These are phyloP conservation scores for Microbotryomycetes sp. DNA, from an alignment of 1,284 basidiomycete genomes.

Conservation along the genomic window DNA sequence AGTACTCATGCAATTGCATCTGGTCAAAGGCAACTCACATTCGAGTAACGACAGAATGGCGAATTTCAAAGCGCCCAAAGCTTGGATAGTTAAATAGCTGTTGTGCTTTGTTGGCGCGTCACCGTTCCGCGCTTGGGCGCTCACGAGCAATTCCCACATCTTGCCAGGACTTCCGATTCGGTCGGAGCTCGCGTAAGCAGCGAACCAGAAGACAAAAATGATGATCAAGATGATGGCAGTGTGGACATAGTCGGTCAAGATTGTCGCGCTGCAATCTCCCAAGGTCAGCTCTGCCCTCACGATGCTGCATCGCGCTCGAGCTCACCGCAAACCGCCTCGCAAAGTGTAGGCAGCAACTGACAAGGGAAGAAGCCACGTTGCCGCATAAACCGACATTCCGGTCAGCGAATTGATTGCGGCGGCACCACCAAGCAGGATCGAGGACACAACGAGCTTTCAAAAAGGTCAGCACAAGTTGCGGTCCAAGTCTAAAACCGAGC, in stretches of 20 bases:
- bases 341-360: constrained; percentile 47
- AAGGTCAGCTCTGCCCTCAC: too few relatives aligned
- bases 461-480: not conserved
- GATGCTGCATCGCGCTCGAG: too few relatives aligned
- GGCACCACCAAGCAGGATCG: constrained; percentile 52
- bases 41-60: constrained; percentile 11
- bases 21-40: not conserved
- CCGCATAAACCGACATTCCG: constrained; percentile 70
- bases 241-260: constrained; percentile 49
- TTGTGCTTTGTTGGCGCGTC: constrained; percentile 49
- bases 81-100: constrained; percentile 69
- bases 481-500: constrained; percentile 36
- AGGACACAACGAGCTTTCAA: constrained; percentile 11
- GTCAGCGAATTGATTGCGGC: constrained; percentile 72
- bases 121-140: constrained; percentile 47
- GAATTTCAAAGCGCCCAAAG: constrained; percentile 73
- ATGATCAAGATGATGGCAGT: constrained; percentile 65
- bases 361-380: constrained; percentile 65
- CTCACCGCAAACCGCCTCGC: constrained; percentile 29
- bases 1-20: not conserved
- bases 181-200: constrained; percentile 64
- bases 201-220: constrained; percentile 58
- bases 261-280: constrained; percentile 50
- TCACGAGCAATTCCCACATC: constrained; percentile 31
- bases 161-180: constrained; percentile 51